Base-by-base conservation (phyloP, 768 basidiomycete genomes). In the Podaxis pistillaris region DNA sequence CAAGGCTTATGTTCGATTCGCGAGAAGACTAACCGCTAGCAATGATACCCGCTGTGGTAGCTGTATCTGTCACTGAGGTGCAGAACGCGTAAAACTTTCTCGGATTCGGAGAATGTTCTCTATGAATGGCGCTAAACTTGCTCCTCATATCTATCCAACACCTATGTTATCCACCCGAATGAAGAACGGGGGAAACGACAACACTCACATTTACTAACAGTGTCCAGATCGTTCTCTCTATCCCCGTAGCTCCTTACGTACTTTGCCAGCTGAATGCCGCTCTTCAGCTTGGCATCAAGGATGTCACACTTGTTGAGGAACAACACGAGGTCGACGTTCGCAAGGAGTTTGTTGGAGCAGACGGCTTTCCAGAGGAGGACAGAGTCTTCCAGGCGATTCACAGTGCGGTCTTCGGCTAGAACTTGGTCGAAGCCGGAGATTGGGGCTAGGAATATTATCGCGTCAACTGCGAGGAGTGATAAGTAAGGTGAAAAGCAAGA, bases 261-360 rank as follows among this genome's bases (percentile, higher is more conserved):
- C 73, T 86, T 87, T 61, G 83, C 71, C 57, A 92, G 70, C 49
- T 69, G 78, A 51, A 88, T 78, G 33, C 90, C 90, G 1, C 81
- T 73, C 24, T 79, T 78, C 44, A 93, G 76, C 74, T 94, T 94
- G 60, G 77, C 70, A 50, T 89, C 87, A 44, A 94, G 76, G 60
- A 93, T 89, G 72, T 94, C 91, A 68, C 92, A 93, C 69, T 94
- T 94, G 79, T 94, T 94, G 57, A 94, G 81, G 79, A 94, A 94
- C 28, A 94, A 79, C 56, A 94, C 86, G 37, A 94, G 78, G 68
- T 93, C 90, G 54, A 93, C 93, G 60, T 83, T 85, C 5, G 87
- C 87, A 0, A 94, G 81, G 8, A 94, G 82, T 74, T 86, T 92
- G 76, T 91, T 93, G 12, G 86, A 86, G 74, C 93, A 94, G 15